phyloP scores from a whole-genome alignment of 495 filamentous ascomycete species.

The Elaphomyces granulatus region DNA sequence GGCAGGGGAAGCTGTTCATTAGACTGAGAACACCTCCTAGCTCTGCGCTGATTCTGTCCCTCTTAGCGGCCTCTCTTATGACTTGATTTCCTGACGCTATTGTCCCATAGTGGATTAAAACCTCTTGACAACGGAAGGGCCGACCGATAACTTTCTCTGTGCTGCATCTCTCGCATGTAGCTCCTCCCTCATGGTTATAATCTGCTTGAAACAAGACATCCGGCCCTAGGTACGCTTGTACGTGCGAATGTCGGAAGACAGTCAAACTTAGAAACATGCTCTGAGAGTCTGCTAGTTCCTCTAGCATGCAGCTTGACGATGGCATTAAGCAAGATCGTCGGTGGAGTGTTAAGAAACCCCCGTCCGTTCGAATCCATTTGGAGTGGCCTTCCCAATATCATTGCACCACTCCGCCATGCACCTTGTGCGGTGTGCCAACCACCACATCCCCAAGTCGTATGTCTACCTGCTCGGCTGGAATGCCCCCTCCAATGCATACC shows the following conservation, averaged over 20 bases:
- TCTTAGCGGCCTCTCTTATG: constrained; percentile 10
- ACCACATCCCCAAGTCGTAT: constrained; percentile 33
- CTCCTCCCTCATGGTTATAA: constrained; percentile 8
- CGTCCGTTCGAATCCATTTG: constrained; percentile 13
- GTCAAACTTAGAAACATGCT: background rate
- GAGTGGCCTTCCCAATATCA: constrained; percentile 17
- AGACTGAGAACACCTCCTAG: constrained; percentile 14
- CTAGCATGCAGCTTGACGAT: background rate
- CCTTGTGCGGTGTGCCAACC: constrained; percentile 12
- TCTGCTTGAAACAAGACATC: constrained; percentile 13
- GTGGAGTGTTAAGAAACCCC: constrained; percentile 8
- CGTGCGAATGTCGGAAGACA: constrained; percentile 3
- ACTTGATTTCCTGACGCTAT: constrained; percentile 17
- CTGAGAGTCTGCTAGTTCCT: background rate
- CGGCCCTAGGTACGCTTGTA: background rate
- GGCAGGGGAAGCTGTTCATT: constrained; percentile 15
- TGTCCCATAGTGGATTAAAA: constrained; percentile 14
- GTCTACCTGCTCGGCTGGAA: constrained; percentile 16
- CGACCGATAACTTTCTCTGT: constrained; percentile 1
- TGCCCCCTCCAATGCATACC: constrained; percentile 33
- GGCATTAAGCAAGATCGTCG: background rate
- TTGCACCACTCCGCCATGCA: constrained; percentile 7
- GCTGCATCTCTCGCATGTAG: constrained; percentile 10
- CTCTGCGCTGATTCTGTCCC: constrained; percentile 6
- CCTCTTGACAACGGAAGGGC: background rate